Evolutionary conservation across 768 basidiomycete species (phyloP).

Genomic region (Termitomyces sp.): DNA sequence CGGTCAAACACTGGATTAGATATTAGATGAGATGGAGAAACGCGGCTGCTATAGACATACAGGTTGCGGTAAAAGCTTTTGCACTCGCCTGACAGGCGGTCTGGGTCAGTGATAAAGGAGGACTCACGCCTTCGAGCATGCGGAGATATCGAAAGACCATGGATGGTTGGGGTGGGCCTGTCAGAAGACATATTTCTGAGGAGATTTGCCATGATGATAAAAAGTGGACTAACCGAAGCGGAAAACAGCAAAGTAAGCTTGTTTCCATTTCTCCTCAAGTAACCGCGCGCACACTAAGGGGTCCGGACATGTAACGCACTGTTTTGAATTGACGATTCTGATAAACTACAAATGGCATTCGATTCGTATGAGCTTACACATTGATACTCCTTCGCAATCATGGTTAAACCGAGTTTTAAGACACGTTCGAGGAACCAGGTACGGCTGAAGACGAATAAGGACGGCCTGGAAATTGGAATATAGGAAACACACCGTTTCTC

Average conservation of each 20-base stretch:
- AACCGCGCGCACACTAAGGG: conserved; percentile 69
- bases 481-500: conserved; percentile 64
- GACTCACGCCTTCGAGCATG: conserved; percentile 86
- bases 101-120: conserved; percentile 80
- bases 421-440: conserved; percentile 96
- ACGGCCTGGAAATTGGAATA: neutral
- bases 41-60: conserved; percentile 34
- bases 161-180: conserved; percentile 81
- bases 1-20: conserved; percentile 69
- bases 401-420: conserved; percentile 81
- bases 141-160: conserved; percentile 92
- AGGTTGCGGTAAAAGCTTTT: conserved; percentile 80
- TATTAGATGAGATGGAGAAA: neutral
- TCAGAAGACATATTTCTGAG: neutral
- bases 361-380: conserved; percentile 51
- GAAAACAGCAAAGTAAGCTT: conserved; percentile 82
- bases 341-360: neutral
- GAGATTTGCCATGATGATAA: neutral
- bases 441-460: conserved; percentile 41
- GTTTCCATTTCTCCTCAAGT: conserved; percentile 91
- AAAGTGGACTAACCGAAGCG: conserved; percentile 58
- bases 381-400: conserved; percentile 91
- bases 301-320: conserved; percentile 87
- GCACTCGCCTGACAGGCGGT: conserved; percentile 86
- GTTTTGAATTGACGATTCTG: neutral